These are phyloP conservation scores for Ceratocystis destructans DNA, from an alignment of 2,329 filamentous ascomycete genomes.

Conservation along the genomic window DNA sequence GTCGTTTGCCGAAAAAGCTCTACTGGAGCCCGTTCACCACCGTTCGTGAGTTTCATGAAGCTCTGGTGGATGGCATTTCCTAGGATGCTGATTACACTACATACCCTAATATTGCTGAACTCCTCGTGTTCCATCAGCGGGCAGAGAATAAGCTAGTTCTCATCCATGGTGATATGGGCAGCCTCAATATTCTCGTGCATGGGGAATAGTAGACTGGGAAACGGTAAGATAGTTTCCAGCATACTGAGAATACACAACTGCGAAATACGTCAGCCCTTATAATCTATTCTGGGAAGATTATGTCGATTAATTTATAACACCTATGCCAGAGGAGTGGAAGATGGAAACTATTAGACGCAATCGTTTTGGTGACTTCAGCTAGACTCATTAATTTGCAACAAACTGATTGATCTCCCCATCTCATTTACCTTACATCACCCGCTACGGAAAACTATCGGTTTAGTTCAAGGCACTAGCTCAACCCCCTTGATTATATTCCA, in stretches of 20 bases:
- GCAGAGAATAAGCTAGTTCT: neutral
- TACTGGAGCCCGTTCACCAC: too few species aligned
- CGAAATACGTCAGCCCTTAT: neutral
- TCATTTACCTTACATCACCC: neutral
- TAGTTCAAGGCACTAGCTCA: neutral
- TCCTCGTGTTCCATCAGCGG: neutral
- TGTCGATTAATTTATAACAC: neutral
- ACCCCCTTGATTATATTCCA: neutral
- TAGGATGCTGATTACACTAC: too few species aligned
- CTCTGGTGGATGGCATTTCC: too few species aligned
- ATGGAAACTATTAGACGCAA: neutral
- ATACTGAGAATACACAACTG: neutral
- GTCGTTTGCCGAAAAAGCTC: too few species aligned
- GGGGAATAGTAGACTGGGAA: neutral
- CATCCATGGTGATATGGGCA: neutral
- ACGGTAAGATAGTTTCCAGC: neutral
- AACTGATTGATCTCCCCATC: neutral
- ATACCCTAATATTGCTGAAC: too few species aligned
- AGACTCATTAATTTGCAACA: neutral
- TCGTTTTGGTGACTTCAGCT: neutral
- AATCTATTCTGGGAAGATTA: neutral
- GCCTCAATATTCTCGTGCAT: neutral
- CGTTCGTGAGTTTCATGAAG: too few species aligned
- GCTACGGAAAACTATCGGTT: neutral
- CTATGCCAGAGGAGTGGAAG: neutral